Conservation (phyloP, 2,329 filamentous ascomycete genomes). For the Aspergillus sp. region DNA sequence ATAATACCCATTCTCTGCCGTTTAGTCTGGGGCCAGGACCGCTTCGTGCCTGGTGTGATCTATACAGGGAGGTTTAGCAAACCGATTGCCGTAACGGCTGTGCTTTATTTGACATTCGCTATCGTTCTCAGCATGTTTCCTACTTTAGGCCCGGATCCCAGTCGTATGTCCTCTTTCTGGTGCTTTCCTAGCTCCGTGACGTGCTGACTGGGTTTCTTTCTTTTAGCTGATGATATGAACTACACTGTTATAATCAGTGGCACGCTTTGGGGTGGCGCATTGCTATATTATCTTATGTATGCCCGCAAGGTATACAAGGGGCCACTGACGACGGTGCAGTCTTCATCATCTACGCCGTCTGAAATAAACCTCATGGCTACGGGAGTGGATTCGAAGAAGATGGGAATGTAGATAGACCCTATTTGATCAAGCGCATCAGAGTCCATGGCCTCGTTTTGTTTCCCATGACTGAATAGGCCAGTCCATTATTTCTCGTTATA, state of each 20-base stretch:
- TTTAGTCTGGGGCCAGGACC: conserved; percentile 56
- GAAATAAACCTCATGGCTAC: conserved; percentile 1
- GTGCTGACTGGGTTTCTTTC: neutral
- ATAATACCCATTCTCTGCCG: conserved; percentile 57
- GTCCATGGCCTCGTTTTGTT: neutral
- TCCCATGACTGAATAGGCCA: neutral
- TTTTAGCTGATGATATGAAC: conserved; percentile 53
- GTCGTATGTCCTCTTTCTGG: conserved; percentile 29
- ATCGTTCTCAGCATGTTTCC: conserved; percentile 61
- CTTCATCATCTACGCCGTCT: conserved; percentile 2
- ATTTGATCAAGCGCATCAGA: neutral
- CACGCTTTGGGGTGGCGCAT: conserved; percentile 55
- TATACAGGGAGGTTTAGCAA: conserved; percentile 56
- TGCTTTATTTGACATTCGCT: conserved; percentile 55
- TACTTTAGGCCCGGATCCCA: conserved; percentile 54
- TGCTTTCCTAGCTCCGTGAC: neutral
- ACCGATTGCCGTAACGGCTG: conserved; percentile 54
- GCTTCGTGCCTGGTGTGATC: conserved; percentile 59
- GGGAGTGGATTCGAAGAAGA: neutral
- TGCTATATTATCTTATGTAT: conserved; percentile 57
- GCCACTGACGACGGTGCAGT: conserved; percentile 55
- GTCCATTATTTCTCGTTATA: too few relatives aligned
- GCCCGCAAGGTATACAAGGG: conserved; percentile 62
- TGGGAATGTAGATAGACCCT: neutral
- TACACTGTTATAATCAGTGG: conserved; percentile 62